Percentiles rank a stretch among this genome's conserved stretches.
Evolutionary conservation across 345 rosid species (phyloP).

Genomic region (Lenwebbia sp.): DNA sequence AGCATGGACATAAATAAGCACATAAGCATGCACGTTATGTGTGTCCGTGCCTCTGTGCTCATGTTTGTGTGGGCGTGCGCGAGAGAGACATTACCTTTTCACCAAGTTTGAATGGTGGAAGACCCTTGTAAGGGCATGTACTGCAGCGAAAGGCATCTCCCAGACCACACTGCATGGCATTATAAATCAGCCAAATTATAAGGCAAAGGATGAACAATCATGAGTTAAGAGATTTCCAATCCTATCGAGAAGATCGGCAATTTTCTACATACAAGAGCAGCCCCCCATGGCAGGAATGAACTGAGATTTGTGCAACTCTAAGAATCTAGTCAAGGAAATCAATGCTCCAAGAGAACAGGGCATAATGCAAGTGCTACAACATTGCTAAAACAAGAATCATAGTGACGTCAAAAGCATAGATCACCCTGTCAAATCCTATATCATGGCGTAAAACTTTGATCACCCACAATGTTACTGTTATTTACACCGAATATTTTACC

Average conservation of each 20-base stretch:
- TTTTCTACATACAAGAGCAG: neutral
- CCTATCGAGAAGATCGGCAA: neutral
- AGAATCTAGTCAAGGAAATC: neutral
- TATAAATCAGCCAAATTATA: neutral
- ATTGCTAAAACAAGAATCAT: neutral
- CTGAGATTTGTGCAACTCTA: neutral
- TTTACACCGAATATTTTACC: neutral
- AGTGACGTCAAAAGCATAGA: neutral
- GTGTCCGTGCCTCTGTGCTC: neutral
- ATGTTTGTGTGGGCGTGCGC: neutral
- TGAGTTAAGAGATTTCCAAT: neutral
- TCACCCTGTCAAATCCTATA: neutral
- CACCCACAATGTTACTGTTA: neutral
- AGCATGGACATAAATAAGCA: neutral
- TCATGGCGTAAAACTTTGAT: neutral
- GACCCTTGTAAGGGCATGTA: constrained; percentile 94
- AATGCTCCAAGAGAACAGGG: neutral
- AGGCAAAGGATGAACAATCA: neutral
- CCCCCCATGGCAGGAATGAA: neutral
- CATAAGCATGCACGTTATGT: neutral
- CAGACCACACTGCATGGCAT: constrained; percentile 60
- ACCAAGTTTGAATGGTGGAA: constrained; percentile 77
- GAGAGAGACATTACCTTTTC: constrained; percentile 52
- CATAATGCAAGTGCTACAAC: neutral
- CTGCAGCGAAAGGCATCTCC: constrained; percentile 97